phyloP scores from a whole-genome alignment of 2,329 filamentous ascomycete species.

The Fusarium guadeloupense region DNA sequence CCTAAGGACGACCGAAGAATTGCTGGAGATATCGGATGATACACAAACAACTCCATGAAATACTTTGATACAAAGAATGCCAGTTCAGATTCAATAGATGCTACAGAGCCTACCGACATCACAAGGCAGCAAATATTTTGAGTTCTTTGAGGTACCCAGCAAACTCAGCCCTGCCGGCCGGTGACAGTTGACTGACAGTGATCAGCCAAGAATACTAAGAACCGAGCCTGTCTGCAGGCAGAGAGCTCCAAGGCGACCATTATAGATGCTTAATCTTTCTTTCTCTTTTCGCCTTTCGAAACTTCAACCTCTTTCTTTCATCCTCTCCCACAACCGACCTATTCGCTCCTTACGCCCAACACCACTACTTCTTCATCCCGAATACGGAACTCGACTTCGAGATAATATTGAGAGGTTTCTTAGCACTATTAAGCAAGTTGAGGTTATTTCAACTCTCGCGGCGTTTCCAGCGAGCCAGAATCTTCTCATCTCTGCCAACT shows the following conservation, averaged over 20 bases:
- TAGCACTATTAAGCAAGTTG: too few species aligned
- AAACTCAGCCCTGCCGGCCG: constrained; percentile 1
- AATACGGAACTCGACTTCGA: not conserved
- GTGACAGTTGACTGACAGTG: not conserved
- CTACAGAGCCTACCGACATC: not conserved
- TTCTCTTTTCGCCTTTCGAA: not conserved
- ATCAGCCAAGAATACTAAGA: not conserved
- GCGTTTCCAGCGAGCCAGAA: too few species aligned
- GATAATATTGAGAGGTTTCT: not conserved
- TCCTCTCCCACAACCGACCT: not conserved
- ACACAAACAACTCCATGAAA: not conserved
- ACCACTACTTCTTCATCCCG: not conserved
- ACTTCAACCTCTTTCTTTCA: not conserved
- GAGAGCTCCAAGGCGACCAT: too few species aligned
- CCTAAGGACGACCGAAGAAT: not conserved
- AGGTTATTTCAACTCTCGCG: not conserved
- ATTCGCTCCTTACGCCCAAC: not conserved
- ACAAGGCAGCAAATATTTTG: not conserved
- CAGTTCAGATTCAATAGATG: not conserved
- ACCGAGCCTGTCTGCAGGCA: too few species aligned
- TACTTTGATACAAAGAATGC: not conserved
- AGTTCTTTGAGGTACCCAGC: not conserved
- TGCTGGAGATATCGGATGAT: too few species aligned
- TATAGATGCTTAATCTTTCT: too few species aligned
- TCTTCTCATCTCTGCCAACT: not conserved